Base-by-base conservation (phyloP, 2,329 filamentous ascomycete genomes). In the Knoxdaviesia capensis region DNA sequence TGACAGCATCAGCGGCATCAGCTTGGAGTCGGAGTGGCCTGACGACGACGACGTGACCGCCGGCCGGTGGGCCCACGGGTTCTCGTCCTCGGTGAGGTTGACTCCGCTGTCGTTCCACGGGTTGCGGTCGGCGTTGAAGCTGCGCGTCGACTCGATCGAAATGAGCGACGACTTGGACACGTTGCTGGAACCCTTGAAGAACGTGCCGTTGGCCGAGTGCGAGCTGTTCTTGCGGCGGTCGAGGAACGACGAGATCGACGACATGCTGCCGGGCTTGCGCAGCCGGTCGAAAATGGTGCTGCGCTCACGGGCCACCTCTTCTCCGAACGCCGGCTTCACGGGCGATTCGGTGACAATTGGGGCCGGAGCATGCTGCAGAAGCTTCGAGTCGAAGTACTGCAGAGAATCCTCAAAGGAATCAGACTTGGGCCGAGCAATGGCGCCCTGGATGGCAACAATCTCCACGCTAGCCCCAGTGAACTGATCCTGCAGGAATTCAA, bases 41-140 rank as follows among this genome's bases (percentile, higher is more conserved):
- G 20, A 20, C 20, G 20, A 20, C 20, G 20, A 20, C 55, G 73
- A 75, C 56, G 76, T 81, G 53, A 72, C 70, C 51, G 77, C 71
- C 51, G 74, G 73, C 49, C 74, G 73, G 41, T 62, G 62, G 41
- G 68, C 61, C 74, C 74, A 78, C 35, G 70, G 69, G 57, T 74
- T 73, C 51, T 94, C 86, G 49, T 94, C 85, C 53, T 94, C 88
- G 48, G 82, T 70, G 50, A 94, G 75, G 57, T 94, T 94, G 56
- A 94, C 86, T 53, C 87, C 88, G 55, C 85, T 93, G 59, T 96
- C 88, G 58, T 94, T 94, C 88, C 88, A 96, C 47, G 87, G 87
- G 62, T 94, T 94, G 60, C 87, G 82, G 59, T 94, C 92, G 51
- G 85, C 85, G 48, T 78, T 77, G 59, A 79, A 78, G 64, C 86